Base-by-base conservation (phyloP, 106 monocot species). In the Allium cepa region DNA sequence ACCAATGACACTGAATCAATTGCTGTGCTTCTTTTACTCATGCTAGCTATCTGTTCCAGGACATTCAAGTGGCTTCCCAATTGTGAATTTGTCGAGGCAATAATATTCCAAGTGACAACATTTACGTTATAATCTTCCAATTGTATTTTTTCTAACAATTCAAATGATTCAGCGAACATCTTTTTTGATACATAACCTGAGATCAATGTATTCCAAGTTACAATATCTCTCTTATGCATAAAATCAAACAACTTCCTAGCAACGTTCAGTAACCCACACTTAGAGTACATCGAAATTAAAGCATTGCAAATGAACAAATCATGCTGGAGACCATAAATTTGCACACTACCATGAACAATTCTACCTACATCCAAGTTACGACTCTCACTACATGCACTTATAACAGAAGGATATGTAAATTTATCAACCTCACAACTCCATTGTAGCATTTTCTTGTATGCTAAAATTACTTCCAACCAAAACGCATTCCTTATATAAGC, bases 121-220 rank as follows among this genome's bases (percentile, higher is more conserved):
- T 84, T 81, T 22, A 73, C 67, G 26, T 67, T 53, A 8, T 57
- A 56, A 51, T 52, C 69, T 48, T 69, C 81, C 14, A 49, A 46
- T 47, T 62, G 59, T 56, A 81, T 76, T 28, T 62, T 45, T 9
- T 78, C 81, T 58, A 81, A 63, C 57, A 94, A 36, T 18, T 71
- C 68, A 22, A 76, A 75, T 17, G 85, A 80, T 62, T 85, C 79
- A 1, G 56, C 47, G 79, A 80, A 85, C 67, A 73, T 77, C 45
- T 82, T 77, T 53, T 22, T 57, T 1, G 73, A 76, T 14, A 79
- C 63, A 68, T 91, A 88, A 17, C 75, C 87, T 7, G 85, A 88
- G 58, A 95, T 83, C 60, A 85, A 85, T 5, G 77, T 72, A 53
- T 95, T 95, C 85, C 85, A 95, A 0, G 90, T 79, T 5, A 95